Evolutionary conservation across 495 filamentous ascomycete species (phyloP).

Genomic region (Aspergillus indologenus): DNA sequence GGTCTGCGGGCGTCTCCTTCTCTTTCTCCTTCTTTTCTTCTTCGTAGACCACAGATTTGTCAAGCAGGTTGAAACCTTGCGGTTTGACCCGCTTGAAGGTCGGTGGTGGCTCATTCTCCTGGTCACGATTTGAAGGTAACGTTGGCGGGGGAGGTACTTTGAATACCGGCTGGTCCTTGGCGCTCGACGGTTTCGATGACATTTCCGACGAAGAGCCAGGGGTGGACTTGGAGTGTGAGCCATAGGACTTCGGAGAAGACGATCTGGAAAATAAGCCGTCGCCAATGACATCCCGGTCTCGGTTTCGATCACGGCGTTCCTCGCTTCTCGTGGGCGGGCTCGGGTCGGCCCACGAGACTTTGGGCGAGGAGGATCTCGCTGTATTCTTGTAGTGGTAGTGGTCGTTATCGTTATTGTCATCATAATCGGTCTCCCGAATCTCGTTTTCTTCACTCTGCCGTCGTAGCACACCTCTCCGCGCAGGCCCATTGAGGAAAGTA

Average conservation of each 20-base stretch:
- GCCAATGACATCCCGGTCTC: slow-evolving; percentile 14
- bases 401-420: slow-evolving; percentile 24
- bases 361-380: slow-evolving; percentile 39
- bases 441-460: slow-evolving; percentile 73
- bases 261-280: slow-evolving; percentile 39
- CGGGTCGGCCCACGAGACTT: slow-evolving; percentile 47
- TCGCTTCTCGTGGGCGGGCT: slow-evolving; percentile 32
- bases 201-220: slow-evolving; percentile 37
- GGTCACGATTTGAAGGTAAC: slow-evolving; percentile 61
- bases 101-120: slow-evolving; percentile 78
- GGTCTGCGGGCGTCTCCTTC: slow-evolving; percentile 37
- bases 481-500: slow-evolving; percentile 70
- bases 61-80: slow-evolving; percentile 52
- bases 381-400: slow-evolving; percentile 30
- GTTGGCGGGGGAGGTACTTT: slow-evolving; percentile 60
- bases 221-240: slow-evolving; percentile 41
- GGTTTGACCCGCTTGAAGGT: slow-evolving; percentile 69
- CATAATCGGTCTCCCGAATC: slow-evolving; percentile 28
- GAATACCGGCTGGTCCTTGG: slow-evolving; percentile 54
- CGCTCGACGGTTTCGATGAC: slow-evolving; percentile 38
- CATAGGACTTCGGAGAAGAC: slow-evolving; percentile 41
- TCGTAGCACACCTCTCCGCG: slow-evolving; percentile 63
- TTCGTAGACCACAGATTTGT: slow-evolving; percentile 52
- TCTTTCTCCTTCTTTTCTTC: slow-evolving; percentile 46
- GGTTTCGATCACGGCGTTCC: slow-evolving; percentile 26